phyloP scores from a whole-genome alignment of 345 rosid species.

The Brassica napus region DNA sequence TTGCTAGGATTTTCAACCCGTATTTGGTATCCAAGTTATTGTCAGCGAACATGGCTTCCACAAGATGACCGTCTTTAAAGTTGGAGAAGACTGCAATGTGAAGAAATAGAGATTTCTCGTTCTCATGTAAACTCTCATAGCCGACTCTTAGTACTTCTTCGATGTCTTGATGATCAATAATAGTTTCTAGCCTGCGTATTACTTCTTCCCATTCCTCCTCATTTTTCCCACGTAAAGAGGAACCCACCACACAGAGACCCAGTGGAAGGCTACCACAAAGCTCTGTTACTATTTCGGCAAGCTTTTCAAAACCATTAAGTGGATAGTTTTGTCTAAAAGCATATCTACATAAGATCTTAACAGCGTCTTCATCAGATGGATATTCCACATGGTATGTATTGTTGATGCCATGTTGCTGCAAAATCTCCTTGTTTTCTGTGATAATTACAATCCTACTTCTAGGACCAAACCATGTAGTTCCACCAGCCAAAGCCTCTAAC shows the following conservation, averaged over 20 bases:
- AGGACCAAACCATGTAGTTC: conserved; percentile 12
- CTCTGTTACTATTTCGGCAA: neutral
- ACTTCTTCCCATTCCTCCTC: neutral
- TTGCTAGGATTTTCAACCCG: neutral
- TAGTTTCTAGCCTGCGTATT: neutral
- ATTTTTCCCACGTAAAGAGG: conserved; percentile 5
- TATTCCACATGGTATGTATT: neutral
- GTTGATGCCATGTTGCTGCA: conserved; percentile 1
- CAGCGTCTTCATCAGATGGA: conserved; percentile 9
- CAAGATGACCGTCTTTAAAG: neutral
- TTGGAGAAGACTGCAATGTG: conserved; percentile 13
- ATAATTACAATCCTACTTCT: conserved; percentile 27
- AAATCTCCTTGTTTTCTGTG: conserved; percentile 12
- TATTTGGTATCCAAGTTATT: neutral
- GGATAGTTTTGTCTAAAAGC: conserved; percentile 12
- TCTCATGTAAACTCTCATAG: conserved; percentile 8
- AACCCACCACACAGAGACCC: conserved; percentile 21
- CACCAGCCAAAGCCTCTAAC: conserved; percentile 5
- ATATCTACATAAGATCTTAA: conserved; percentile 1
- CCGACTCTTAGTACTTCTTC: neutral
- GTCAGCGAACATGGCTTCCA: neutral
- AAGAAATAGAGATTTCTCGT: conserved; percentile 2
- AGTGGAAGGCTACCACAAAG: conserved; percentile 30
- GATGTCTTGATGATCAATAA: neutral
- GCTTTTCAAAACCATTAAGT: neutral